These are phyloP conservation scores for Amylocarpus encephaloides DNA, from an alignment of 2,329 filamentous ascomycete genomes.

Conservation along the genomic window DNA sequence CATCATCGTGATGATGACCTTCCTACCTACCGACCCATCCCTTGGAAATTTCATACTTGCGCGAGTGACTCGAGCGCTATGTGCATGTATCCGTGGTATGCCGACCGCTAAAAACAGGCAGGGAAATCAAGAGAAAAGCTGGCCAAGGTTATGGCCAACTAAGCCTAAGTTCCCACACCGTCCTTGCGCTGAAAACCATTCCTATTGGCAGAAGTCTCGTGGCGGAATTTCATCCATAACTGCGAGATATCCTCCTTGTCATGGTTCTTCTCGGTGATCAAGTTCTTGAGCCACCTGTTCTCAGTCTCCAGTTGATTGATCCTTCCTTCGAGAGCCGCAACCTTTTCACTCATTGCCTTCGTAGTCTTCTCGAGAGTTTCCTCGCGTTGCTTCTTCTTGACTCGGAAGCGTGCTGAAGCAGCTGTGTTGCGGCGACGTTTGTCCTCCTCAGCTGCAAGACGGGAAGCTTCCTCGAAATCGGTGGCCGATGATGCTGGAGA, in stretches of 20 bases:
- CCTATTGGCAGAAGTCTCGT: slow-evolving; percentile 27
- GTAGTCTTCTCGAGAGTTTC: slow-evolving; percentile 75
- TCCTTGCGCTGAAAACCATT: slow-evolving; percentile 29
- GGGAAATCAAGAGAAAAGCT: not conserved
- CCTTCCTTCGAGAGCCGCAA: slow-evolving; percentile 63
- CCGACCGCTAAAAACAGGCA: not conserved
- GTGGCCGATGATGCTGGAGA: slow-evolving; percentile 32
- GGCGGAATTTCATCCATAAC: slow-evolving; percentile 36
- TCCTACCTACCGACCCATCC: too few species aligned
- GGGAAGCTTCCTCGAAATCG: slow-evolving; percentile 64
- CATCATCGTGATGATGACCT: too few species aligned
- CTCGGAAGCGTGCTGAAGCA: slow-evolving; percentile 79
- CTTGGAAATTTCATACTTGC: too few species aligned
- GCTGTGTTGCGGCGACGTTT: slow-evolving; percentile 86
- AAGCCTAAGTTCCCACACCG: slow-evolving; percentile 28
- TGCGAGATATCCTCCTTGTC: slow-evolving; percentile 36
- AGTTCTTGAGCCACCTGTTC: slow-evolving; percentile 75
- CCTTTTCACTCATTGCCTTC: slow-evolving; percentile 79
- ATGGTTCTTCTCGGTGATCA: slow-evolving; percentile 75
- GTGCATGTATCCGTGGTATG: not conserved
- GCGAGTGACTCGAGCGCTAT: too few species aligned
- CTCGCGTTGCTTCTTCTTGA: slow-evolving; percentile 95
- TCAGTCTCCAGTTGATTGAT: slow-evolving; percentile 75
- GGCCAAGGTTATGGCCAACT: not conserved
- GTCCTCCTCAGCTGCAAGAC: slow-evolving; percentile 76